These are phyloP conservation scores for Calonectria naviculata DNA, from an alignment of 2,329 filamentous ascomycete genomes.

Conservation along the genomic window DNA sequence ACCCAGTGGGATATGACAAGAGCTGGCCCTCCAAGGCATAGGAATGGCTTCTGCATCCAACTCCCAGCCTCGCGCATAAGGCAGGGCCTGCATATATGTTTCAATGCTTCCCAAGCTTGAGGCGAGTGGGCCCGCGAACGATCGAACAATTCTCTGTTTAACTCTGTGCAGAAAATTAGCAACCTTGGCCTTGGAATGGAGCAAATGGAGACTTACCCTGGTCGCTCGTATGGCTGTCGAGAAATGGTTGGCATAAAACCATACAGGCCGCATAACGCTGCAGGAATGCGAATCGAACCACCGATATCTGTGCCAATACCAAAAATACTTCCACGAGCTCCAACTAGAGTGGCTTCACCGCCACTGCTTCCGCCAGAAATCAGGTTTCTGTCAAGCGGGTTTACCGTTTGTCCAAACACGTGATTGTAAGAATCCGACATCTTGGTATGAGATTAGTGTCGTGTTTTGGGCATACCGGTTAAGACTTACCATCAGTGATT, in stretches of 20 bases:
- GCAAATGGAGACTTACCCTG: neutral
- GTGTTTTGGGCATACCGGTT: too few relatives aligned
- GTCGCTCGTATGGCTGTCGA: slow-evolving; percentile 21
- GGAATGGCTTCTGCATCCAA: slow-evolving; percentile 4
- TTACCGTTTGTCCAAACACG: slow-evolving; percentile 22
- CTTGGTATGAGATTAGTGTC: neutral
- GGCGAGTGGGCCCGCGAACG: slow-evolving; percentile 17
- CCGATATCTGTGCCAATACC: slow-evolving; percentile 23
- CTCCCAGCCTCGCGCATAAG: slow-evolving; percentile 15
- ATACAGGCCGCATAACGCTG: slow-evolving; percentile 16
- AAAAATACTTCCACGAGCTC: slow-evolving; percentile 9
- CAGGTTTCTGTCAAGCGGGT: slow-evolving; percentile 18
- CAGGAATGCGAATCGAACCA: slow-evolving; percentile 22
- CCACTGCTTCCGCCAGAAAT: slow-evolving; percentile 25
- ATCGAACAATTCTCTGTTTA: slow-evolving; percentile 18
- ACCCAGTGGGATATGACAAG: neutral
- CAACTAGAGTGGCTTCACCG: slow-evolving; percentile 16
- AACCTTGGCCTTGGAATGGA: neutral
- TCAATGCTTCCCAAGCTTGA: slow-evolving; percentile 14
- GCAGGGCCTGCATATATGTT: slow-evolving; percentile 21
- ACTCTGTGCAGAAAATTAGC: neutral
- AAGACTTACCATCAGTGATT: slow-evolving; percentile 24
- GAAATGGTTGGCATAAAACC: slow-evolving; percentile 21
- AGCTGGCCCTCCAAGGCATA: slow-evolving; percentile 11
- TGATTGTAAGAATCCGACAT: slow-evolving; percentile 25